A percentile compares a stretch with the other conserved stretches of the same genome.
phyloP scores from a whole-genome alignment of 2,329 filamentous ascomycete genomes.

The Cladosporium sp. region DNA sequence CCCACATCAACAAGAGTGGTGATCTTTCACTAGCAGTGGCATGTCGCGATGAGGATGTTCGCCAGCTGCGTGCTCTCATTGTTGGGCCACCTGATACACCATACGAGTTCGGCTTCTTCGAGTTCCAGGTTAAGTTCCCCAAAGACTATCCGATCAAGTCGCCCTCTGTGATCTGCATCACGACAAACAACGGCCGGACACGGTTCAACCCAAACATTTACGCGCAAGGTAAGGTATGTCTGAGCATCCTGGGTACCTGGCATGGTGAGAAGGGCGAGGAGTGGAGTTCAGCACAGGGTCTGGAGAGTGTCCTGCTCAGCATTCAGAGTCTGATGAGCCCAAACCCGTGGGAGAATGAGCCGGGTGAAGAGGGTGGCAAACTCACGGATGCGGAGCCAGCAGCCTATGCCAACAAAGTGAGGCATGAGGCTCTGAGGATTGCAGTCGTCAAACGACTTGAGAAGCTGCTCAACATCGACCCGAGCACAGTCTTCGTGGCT shows the following conservation, averaged over 20 bases:
- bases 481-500: slow-evolving; percentile 27
- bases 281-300: slow-evolving; percentile 93
- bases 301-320: slow-evolving; percentile 91
- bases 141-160: slow-evolving; percentile 77
- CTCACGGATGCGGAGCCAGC: slow-evolving; percentile 29
- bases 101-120: slow-evolving; percentile 97
- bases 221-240: slow-evolving; percentile 82
- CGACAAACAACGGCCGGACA: slow-evolving; percentile 83
- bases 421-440: slow-evolving; percentile 84
- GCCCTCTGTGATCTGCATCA: slow-evolving; percentile 65
- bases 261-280: slow-evolving; percentile 85
- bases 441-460: slow-evolving; percentile 85
- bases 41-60: slow-evolving; percentile 83
- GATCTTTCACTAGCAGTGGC: slow-evolving; percentile 88
- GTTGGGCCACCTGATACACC: slow-evolving; percentile 91
- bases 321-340: slow-evolving; percentile 94
- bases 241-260: slow-evolving; percentile 81
- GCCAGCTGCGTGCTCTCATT: slow-evolving; percentile 82
- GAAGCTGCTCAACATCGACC: slow-evolving; percentile 67
- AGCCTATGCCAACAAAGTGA: slow-evolving; percentile 62
- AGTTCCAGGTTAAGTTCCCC: slow-evolving; percentile 58
- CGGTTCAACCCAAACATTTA: slow-evolving; percentile 99
- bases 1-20: slow-evolving; percentile 76
- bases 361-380: slow-evolving; percentile 76
- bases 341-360: slow-evolving; percentile 89